Evolutionary conservation across 495 filamentous ascomycete genomes (phyloP), one percentile per base, ranked within the genome.

Genomic region (Aspergillus mulundensis): DNA sequence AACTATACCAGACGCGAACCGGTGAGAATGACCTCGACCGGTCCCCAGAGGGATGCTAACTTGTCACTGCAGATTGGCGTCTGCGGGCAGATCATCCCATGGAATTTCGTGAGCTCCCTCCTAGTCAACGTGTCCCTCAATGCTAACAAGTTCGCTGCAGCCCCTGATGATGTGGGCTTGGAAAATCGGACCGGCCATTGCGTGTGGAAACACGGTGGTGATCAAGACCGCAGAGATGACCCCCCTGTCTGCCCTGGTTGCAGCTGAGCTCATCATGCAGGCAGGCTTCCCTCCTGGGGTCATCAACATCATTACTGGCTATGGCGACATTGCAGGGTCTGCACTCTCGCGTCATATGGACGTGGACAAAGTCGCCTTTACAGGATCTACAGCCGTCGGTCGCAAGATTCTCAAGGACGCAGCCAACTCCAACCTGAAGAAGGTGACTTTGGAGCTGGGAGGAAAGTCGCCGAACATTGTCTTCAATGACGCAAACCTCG

Each of bases 171-270:
- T 90, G 6, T 87, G 88, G 0, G 66, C 67, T 21, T 73, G 70
- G 70, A 85, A 85, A 57, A 58, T 83, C 6, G 83, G 77, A 5
- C 79, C 82, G 0, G 81, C 82, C 0, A 61, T 86, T 1, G 78
- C 77, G 0, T 74, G 78, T 0, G 84, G 84, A 0, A 85, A 85
- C 63, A 74, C 73, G 2, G 72, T 96, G 50, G 85, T 97, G 62
- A 74, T 97, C 57, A 97, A 97, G 74, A 85, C 91, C 8, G 95
- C 93, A 0, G 93, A 97, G 73, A 83, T 89, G 54, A 90, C 96
- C 48, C 93, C 93, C 3, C 89, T 94, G 12, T 91, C 88, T 19
- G 85, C 84, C 38, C 92, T 93, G 83, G 91, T 90, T 61, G 73
- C 95, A 18, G 92, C 87, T 23, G 85, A 91, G 60, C 77, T 96